phyloP scores from a whole-genome alignment of 1,284 basidiomycete genomes.

The Schizophyllum commune region DNA sequence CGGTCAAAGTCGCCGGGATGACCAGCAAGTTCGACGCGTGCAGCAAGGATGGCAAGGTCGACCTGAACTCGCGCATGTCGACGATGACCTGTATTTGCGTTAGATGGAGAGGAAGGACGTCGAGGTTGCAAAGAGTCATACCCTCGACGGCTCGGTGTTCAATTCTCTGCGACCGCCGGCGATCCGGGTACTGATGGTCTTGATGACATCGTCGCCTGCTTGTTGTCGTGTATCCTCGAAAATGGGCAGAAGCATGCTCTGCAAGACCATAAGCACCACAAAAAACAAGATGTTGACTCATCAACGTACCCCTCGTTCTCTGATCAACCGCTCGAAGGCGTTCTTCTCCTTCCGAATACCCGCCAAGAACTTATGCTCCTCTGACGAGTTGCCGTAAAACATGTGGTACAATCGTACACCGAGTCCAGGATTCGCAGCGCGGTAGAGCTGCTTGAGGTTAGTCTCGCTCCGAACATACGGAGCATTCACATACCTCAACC shows the following conservation, averaged over 20 bases:
- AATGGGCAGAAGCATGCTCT: conserved; percentile 91
- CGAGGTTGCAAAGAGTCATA: conserved; percentile 21
- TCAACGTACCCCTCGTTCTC: conserved; percentile 76
- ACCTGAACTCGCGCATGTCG: conserved; percentile 95
- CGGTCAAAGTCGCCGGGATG: conserved; percentile 85
- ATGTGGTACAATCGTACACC: conserved; percentile 93
- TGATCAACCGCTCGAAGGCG: conserved; percentile 89
- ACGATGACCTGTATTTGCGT: conserved; percentile 68
- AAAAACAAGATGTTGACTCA: neutral
- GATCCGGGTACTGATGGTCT: conserved; percentile 82
- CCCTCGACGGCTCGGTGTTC: conserved; percentile 63
- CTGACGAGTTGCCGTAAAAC: conserved; percentile 87
- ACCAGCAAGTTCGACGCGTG: conserved; percentile 81
- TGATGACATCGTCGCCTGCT: conserved; percentile 56
- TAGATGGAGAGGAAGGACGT: neutral
- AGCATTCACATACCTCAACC: conserved; percentile 92
- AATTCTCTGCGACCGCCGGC: conserved; percentile 79
- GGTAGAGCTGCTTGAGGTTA: conserved; percentile 58
- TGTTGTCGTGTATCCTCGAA: conserved; percentile 58
- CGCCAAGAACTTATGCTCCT: conserved; percentile 93
- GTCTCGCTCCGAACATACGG: too few relatives aligned
- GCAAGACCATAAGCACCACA: conserved; percentile 1
- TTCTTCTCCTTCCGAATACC: conserved; percentile 89
- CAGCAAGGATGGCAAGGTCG: conserved; percentile 84
- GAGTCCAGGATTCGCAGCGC: conserved; percentile 72